Evolutionary conservation across 352 stramenopile genomes (phyloP).

Genomic region (Phytopythium delawarense): DNA sequence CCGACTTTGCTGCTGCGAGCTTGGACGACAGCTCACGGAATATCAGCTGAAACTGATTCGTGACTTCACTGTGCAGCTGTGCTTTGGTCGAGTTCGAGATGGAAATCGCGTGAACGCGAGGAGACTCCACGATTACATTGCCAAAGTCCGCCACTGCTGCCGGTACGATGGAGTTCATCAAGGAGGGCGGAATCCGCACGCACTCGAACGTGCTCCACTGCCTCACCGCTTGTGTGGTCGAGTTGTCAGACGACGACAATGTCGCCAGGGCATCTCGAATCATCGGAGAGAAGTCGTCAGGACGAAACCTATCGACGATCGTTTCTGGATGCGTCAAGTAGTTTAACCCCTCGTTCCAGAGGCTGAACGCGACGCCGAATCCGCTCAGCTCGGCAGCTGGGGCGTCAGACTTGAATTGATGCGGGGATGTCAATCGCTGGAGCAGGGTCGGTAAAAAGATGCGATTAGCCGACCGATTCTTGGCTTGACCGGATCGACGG

Average conservation of each 20-base stretch:
- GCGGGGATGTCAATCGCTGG: not conserved
- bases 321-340: constrained; percentile 1
- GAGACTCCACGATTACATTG: not conserved
- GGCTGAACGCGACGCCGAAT: constrained; percentile 49
- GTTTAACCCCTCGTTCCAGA: constrained; percentile 27
- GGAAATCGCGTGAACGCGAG: not conserved
- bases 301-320: not conserved
- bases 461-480: not conserved
- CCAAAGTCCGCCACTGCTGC: no score
- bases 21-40: not conserved
- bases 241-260: not conserved
- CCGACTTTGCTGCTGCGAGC: constrained; percentile 6
- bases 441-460: not conserved
- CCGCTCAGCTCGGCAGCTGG: constrained; percentile 34
- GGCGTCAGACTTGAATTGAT: constrained; percentile 15
- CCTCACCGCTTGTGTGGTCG: constrained; percentile 13
- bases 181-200: constrained; percentile 6
- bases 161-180: not conserved
- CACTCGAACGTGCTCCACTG: constrained; percentile 16
- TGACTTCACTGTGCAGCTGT: not conserved
- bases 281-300: constrained; percentile 11
- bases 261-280: not conserved
- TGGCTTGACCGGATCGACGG: constrained; percentile 9
- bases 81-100: constrained; percentile 4
- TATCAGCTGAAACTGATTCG: not conserved